A percentile compares a stretch with the other conserved stretches of the same genome.
phyloP scores from a whole-genome alignment of 1,284 basidiomycete genomes.

The Jaminaea rosea region DNA sequence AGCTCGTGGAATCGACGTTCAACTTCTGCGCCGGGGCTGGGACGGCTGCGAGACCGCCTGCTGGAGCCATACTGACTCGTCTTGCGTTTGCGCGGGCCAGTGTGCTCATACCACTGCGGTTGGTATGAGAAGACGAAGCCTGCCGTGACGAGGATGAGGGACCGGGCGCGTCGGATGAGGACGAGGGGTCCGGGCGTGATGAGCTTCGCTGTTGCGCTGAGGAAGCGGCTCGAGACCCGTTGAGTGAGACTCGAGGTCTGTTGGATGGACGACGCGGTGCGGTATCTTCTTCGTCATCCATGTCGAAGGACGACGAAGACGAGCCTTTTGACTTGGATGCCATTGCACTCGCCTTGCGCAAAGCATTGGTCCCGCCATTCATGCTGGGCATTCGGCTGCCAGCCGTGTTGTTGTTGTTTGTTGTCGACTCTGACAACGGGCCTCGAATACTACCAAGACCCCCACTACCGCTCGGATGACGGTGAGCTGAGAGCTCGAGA shows the following conservation, averaged over 20 bases:
- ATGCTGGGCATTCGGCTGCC: neutral
- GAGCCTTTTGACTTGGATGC: no score
- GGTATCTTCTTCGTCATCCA: no score
- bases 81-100: neutral
- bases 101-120: neutral
- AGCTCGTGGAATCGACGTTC: slow-evolving; percentile 42
- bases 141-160: neutral
- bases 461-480: neutral
- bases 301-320: no score
- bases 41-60: neutral
- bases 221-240: no score
- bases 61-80: neutral
- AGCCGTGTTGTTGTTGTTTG: neutral
- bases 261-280: no score
- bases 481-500: neutral
- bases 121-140: neutral
- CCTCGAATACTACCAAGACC: neutral
- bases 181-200: no score
- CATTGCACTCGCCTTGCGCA: no score
- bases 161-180: neutral
- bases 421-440: neutral
- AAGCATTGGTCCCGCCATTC: no score
- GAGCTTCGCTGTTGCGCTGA: no score
- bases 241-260: no score
- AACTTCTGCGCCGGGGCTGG: slow-evolving; percentile 7